phyloP scores from a whole-genome alignment of 345 rosid genomes.

The Trapa bicornis region DNA sequence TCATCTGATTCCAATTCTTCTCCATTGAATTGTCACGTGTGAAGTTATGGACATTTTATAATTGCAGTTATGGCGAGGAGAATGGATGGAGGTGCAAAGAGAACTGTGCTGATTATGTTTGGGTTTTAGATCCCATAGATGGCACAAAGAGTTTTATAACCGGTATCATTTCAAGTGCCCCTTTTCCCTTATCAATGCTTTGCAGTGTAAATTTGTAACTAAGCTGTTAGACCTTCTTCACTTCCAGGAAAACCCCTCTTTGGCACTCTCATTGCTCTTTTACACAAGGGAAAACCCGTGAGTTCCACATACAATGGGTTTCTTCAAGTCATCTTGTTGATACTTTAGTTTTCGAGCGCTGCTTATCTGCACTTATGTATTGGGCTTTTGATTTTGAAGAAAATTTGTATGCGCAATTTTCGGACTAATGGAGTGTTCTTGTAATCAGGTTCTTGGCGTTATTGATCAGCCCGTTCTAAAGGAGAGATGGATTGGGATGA shows the following conservation, averaged over 20 bases:
- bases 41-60: not conserved
- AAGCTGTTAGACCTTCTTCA: not conserved
- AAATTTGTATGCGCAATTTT: not conserved
- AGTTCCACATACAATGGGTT: conserved; percentile 14
- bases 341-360: not conserved
- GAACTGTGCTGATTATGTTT: conserved; percentile 72
- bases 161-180: conserved; percentile 23
- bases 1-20: not conserved
- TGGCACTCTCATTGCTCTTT: conserved; percentile 79
- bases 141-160: conserved; percentile 97
- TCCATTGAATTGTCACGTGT: not conserved
- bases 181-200: not conserved
- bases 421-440: not conserved
- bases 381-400: not conserved
- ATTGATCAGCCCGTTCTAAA: conserved; percentile 78
- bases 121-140: conserved; percentile 96
- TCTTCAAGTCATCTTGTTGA: not conserved
- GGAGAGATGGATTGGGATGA: conserved; percentile 90
- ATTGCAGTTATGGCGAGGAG: conserved; percentile 85
- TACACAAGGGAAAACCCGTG: conserved; percentile 74
- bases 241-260: conserved; percentile 83
- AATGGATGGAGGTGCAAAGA: conserved; percentile 88
- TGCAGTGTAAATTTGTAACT: not conserved
- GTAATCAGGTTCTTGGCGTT: conserved; percentile 67
- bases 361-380: not conserved